Conservation (phyloP, 257 asterid genomes). For the Gynochthodes officinalis region DNA sequence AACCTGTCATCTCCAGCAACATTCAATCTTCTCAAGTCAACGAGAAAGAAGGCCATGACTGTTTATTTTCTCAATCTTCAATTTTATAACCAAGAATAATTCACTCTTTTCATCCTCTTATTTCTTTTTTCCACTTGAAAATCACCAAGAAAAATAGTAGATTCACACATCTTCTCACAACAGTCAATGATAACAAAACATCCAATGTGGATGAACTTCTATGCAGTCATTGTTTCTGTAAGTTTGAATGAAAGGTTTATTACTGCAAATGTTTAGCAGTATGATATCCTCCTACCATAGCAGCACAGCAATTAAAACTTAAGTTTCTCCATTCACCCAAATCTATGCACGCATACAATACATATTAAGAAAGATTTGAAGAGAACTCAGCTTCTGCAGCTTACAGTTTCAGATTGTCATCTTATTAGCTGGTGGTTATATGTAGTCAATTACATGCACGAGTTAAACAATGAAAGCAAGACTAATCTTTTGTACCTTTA, state of each 20-base stretch:
- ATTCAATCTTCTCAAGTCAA: neutral
- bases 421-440: neutral
- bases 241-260: neutral
- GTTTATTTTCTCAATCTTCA: neutral
- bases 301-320: neutral
- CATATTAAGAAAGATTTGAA: neutral
- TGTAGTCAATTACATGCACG: neutral
- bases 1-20: neutral
- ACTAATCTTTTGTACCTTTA: slow-evolving; percentile 49
- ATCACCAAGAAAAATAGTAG: neutral
- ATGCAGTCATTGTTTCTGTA: neutral
- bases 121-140: neutral
- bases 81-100: neutral
- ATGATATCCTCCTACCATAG: too few relatives aligned
- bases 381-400: neutral
- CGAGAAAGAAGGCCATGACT: neutral
- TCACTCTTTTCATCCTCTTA: too few relatives aligned
- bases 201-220: neutral
- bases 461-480: neutral
- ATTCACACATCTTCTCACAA: neutral
- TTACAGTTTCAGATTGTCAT: neutral
- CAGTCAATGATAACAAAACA: neutral
- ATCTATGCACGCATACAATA: neutral
- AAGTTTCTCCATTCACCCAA: neutral
- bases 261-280: neutral